Percentiles rank a stretch among this genome's conserved stretches.
phyloP scores from a whole-genome alignment of 2,329 filamentous ascomycete species.

The Dactylellina parvicollis region DNA sequence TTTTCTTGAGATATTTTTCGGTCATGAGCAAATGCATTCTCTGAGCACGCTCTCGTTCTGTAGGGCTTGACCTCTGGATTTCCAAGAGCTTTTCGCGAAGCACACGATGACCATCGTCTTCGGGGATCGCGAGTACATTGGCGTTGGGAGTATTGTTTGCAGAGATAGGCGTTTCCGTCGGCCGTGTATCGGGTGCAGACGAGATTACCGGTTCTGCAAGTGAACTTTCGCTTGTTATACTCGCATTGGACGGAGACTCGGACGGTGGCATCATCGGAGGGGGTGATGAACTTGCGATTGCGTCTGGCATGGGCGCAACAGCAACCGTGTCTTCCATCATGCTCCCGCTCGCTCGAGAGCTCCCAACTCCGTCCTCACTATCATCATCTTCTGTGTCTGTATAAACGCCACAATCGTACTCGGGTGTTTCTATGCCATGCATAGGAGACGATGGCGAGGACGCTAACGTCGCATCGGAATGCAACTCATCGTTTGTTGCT shows the following conservation, averaged over 20 bases:
- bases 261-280: conserved; percentile 35
- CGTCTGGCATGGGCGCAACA: neutral
- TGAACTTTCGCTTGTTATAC: conserved; percentile 12
- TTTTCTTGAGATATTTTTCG: conserved; percentile 69
- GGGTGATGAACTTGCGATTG: neutral
- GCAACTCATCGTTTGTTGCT: conserved; percentile 26
- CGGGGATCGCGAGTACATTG: conserved; percentile 66
- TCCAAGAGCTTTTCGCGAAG: conserved; percentile 74
- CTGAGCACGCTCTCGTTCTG: conserved; percentile 73
- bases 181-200: neutral
- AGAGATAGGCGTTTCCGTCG: neutral
- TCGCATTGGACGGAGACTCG: conserved; percentile 36
- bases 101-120: conserved; percentile 79
- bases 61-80: conserved; percentile 72
- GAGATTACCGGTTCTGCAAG: neutral
- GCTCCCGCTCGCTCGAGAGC: conserved; percentile 8
- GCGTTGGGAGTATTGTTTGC: conserved; percentile 5
- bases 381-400: conserved; percentile 47
- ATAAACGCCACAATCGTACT: conserved; percentile 51
- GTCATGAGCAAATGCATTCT: conserved; percentile 77
- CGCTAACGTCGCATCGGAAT: conserved; percentile 35
- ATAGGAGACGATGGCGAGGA: conserved; percentile 39
- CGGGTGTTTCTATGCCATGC: conserved; percentile 33
- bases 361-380: conserved; percentile 15
- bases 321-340: conserved; percentile 20